Percentiles rank a stretch among this genome's conserved stretches.
These are phyloP conservation scores for Moesziomyces globuligerus DNA, from an alignment of 1,284 basidiomycete species.

Conservation along the genomic window DNA sequence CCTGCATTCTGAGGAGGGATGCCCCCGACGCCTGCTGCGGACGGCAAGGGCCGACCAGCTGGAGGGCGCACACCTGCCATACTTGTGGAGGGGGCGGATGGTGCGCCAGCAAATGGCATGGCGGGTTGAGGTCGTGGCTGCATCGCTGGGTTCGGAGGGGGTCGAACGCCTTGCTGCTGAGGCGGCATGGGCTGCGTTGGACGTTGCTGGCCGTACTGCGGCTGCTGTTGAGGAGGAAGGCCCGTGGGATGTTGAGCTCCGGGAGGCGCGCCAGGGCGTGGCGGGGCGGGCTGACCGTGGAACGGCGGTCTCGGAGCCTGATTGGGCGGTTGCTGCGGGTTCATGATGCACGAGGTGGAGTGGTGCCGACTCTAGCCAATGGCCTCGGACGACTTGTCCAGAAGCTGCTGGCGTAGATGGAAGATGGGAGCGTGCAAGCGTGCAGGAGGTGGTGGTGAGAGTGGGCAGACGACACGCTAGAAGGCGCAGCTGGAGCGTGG, in stretches of 20 bases:
- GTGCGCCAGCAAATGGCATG: conserved; percentile 20
- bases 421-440: background rate
- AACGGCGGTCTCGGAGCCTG: conserved; percentile 12
- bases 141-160: conserved; percentile 20
- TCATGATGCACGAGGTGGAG: conserved; percentile 6
- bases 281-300: conserved; percentile 26
- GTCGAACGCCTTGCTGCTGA: conserved; percentile 21
- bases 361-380: no score
- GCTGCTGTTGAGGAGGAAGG: conserved; percentile 34
- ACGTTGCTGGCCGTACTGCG: conserved; percentile 19
- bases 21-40: conserved; percentile 33
- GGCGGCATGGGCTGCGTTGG: conserved; percentile 9
- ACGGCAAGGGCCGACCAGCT: conserved; percentile 24
- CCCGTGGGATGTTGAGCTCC: conserved; percentile 13
- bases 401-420: background rate
- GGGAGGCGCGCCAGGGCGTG: conserved; percentile 18
- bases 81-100: conserved; percentile 14
- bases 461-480: background rate
- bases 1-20: conserved; percentile 10
- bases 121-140: conserved; percentile 32
- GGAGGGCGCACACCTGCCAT: conserved; percentile 25
- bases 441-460: background rate
- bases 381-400: background rate
- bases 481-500: conserved; percentile 4
- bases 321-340: conserved; percentile 22